Conservation (phyloP, 2,329 filamentous ascomycete genomes). For the Talaromyces sp. region DNA sequence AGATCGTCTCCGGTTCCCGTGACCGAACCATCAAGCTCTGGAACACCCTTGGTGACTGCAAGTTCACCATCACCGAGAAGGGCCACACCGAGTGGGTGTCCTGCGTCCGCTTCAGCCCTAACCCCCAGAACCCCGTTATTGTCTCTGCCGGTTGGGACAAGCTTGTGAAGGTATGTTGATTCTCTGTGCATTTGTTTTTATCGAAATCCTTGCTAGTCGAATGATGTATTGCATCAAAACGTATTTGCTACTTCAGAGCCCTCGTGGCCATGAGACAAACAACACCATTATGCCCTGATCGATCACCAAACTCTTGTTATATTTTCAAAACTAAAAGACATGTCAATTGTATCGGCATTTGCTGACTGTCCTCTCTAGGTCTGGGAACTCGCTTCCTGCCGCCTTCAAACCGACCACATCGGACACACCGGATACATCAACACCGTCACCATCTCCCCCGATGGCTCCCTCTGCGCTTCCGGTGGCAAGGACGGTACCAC, state of each 20-base stretch:
- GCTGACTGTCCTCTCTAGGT: conserved; percentile 55
- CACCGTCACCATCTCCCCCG: conserved; percentile 99
- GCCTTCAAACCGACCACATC: conserved; percentile 99
- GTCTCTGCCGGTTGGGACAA: conserved; percentile 99
- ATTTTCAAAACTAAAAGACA: conserved; percentile 6
- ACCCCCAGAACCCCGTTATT: conserved; percentile 99
- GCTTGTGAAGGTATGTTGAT: conserved; percentile 89
- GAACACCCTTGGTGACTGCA: conserved; percentile 99
- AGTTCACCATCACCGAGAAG: conserved; percentile 99
- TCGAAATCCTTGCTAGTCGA: conserved; percentile 39
- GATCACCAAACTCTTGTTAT: conserved; percentile 17
- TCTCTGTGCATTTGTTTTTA: conserved; percentile 15
- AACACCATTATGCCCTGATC: conserved; percentile 61
- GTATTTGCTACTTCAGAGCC: conserved; percentile 99
- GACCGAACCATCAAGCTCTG: conserved; percentile 99
- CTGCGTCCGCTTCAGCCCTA: conserved; percentile 98
- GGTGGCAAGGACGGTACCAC: conserved; percentile 99
- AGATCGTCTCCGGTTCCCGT: conserved; percentile 98
- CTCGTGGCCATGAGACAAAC: conserved; percentile 90
- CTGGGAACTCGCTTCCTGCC: conserved; percentile 99
- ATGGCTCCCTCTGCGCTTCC: conserved; percentile 97
- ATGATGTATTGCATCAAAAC: conserved; percentile 92
- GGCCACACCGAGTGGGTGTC: conserved; percentile 99
- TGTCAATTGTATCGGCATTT: conserved; percentile 12
- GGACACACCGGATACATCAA: conserved; percentile 99